Base-by-base conservation (phyloP, 257 asterid genomes). In the Capsicum rhomboideum region DNA sequence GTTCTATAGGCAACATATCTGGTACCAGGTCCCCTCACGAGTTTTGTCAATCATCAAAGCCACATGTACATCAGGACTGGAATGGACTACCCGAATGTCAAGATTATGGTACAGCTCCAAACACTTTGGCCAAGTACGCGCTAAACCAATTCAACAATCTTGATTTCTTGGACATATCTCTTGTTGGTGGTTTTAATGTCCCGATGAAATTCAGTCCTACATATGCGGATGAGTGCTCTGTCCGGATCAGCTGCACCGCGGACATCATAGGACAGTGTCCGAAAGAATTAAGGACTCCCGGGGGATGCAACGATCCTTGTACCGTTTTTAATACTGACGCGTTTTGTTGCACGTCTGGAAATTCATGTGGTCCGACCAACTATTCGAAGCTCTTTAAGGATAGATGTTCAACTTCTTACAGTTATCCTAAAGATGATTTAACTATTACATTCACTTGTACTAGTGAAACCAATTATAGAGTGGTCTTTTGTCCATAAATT, bases 161-260 rank as follows among this genome's bases (percentile, higher is more conserved):
- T 0, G 78, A 68, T 68, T 68, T 1, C 28, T 34, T 34, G 0
- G 78, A 87, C 52, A 90, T 91, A 31, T 90, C 92, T 8, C 86
- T 87, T 0, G 86, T 91, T 0, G 88, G 88, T 2, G 92, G 94
- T 16, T 91, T 90, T 85, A 90, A 91, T 44, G 44, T 91, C 0
- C 90, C 91, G 0, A 85, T 91, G 90, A 88, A 87, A 11, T 88
- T 91, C 50, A 84, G 89, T 87, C 88, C 93, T 8, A 84, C 83
- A 0, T 37, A 87, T 16, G 7, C 61, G 2, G 64, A 61, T 6
- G 84, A 50, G 8, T 89, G 92, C 66, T 40, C 64, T 8, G 53
- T 0, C 0, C 61, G 83, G 2, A 80, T 84, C 20, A 49, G 17
- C 1, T 86, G 89, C 17, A 34, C 50, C 0, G 87, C 77, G 0